Evolutionary conservation across 805 yeast genomes (phyloP), one percentile per base, ranked within the genome.

Genomic region (Barnettozyma sucrosica): DNA sequence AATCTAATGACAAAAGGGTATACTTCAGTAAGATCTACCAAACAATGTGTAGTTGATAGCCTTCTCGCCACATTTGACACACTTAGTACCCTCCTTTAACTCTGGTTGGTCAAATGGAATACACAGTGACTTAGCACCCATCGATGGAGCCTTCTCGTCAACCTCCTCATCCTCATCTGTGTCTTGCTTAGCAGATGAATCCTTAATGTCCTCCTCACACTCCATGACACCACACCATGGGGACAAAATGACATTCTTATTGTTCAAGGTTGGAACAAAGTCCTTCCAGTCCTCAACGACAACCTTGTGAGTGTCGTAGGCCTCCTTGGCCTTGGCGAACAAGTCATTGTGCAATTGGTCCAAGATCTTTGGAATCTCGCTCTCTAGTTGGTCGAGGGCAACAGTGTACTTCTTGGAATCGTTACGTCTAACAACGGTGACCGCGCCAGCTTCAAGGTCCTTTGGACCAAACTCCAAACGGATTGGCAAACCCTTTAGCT

Each of bases 111-210:
- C 85, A 64, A 82, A 83, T 55, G 99, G 99, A 67, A 90, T 90
- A 79, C 99, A 93, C 69, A 93, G 77, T 19, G 96, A 85, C 76
- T 93, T 93, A 56, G 99, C 99, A 65, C 99, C 99, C 99, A 93
- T 93, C 45, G 95, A 82, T 65, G 99, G 99, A 21, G 99, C 89
- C 68, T 87, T 85, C 64, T 93, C 98, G 65, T 93, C 99, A 43
- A 75, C 84, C 66, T 86, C 96, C 57, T 81, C 88, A 56, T 86
- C 95, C 53, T 85, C 92, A 24, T 26, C 50, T 13, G 37, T 45
- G 56, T 89, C 85, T 58, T 81, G 83, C 68, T 76, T 82, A 38
- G 80, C 75, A 38, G 95, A 89, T 40, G 88, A 75, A 42, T 90
- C 96, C 77, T 95, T 93, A 70, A 93, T 95, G 58, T 86, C 92